These are phyloP conservation scores for Nannizzia gypsea DNA, from an alignment of 2,329 filamentous ascomycete species.

Conservation along the genomic window DNA sequence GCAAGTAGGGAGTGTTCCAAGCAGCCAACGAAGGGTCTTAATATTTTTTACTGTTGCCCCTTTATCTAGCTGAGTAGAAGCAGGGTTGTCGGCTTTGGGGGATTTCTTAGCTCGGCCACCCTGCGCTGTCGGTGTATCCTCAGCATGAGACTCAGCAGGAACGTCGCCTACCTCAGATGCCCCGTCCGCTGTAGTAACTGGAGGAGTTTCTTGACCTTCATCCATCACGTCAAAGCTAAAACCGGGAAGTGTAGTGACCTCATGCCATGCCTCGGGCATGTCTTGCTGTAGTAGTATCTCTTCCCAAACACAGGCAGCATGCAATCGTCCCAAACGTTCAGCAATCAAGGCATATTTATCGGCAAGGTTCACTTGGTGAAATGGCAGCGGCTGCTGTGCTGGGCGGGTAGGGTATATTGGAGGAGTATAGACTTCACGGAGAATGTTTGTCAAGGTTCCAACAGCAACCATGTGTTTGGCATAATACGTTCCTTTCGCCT, in stretches of 20 bases:
- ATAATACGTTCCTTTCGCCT: slow-evolving; percentile 57
- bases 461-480: slow-evolving; percentile 67
- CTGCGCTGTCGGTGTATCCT: slow-evolving; percentile 18
- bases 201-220: slow-evolving; percentile 21
- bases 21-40: slow-evolving; percentile 59
- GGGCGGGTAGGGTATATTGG: slow-evolving; percentile 54
- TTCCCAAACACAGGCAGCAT: slow-evolving; percentile 73
- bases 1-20: slow-evolving; percentile 65
- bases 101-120: neutral
- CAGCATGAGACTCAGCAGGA: slow-evolving; percentile 18
- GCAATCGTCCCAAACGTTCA: slow-evolving; percentile 60
- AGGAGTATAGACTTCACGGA: slow-evolving; percentile 60
- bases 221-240: slow-evolving; percentile 33
- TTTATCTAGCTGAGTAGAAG: slow-evolving; percentile 16
- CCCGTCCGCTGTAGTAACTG: slow-evolving; percentile 13
- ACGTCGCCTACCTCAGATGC: slow-evolving; percentile 10
- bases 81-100: neutral
- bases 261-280: slow-evolving; percentile 53
- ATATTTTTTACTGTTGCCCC: slow-evolving; percentile 58
- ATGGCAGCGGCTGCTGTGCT: slow-evolving; percentile 47
- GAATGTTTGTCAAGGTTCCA: slow-evolving; percentile 62
- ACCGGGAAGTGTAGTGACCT: slow-evolving; percentile 33
- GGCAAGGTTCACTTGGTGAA: slow-evolving; percentile 67
- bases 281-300: slow-evolving; percentile 62
- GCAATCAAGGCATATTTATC: slow-evolving; percentile 72